Evolutionary conservation across 441 rosid genomes (phyloP), one percentile per base, ranked within the genome.

Genomic region (Eruca vesicaria): DNA sequence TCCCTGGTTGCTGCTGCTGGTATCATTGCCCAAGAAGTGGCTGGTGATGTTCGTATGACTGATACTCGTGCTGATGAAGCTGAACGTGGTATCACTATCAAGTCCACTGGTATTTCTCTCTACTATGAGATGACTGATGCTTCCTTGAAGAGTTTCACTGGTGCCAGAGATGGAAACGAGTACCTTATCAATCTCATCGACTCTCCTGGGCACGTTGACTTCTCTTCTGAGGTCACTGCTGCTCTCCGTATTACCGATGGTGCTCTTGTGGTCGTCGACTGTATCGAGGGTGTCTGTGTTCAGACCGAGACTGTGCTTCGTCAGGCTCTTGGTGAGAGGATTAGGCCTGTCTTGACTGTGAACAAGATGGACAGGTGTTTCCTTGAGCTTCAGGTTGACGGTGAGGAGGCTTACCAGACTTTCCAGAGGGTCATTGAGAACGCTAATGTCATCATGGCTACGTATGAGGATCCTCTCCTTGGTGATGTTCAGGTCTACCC

Each of bases 201-300:
- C 62, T 92, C 96, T 0, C 97, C 97, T 35, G 94, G 94, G 57
- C 97, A 92, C 26, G 97, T 92, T 53, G 97, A 92, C 79, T 92
- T 92, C 58, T 90, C 96, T 0, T 90, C 96, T 66, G 96, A 92
- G 79, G 97, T 90, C 36, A 90, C 96, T 53, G 97, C 97, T 80
- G 97, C 97, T 6, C 92, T 90, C 20, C 94, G 96, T 66, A 92
- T 92, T 19, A 92, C 96, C 6, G 97, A 92, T 79, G 97, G 97
- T 82, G 96, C 96, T 5, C 88, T 92, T 32, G 96, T 91, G 68
- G 95, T 91, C 53, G 97, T 92, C 11, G 97, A 92, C 50, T 80
- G 83, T 6, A 79, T 79, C n/a, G 82, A 79, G 76, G 82, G 82
- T 59, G 82, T 79, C 12, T 79, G 82, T 60, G 82, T 79, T 0